A percentile compares a stretch with the other conserved stretches of the same genome.
Evolutionary conservation across 306 rosid species (phyloP).

Genomic region (Rosa rugosa): DNA sequence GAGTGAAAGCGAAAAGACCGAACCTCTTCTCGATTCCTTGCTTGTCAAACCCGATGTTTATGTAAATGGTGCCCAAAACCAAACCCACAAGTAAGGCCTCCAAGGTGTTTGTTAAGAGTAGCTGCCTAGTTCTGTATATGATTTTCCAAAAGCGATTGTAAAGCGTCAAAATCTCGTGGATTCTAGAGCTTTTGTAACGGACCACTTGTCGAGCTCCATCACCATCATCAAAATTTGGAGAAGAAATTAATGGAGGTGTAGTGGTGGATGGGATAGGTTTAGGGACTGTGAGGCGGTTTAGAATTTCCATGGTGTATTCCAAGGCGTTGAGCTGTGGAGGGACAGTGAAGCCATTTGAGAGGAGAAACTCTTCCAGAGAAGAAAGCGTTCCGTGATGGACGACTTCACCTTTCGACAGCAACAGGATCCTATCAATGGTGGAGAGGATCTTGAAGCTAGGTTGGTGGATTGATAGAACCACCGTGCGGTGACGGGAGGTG

Average conservation of each 20-base stretch:
- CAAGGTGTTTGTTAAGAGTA: slow-evolving; percentile 68
- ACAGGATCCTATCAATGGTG: slow-evolving; percentile 55
- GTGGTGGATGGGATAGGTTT: slow-evolving; percentile 17
- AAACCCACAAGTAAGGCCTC: slow-evolving; percentile 88
- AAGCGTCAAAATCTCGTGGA: slow-evolving; percentile 60
- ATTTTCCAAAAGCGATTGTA: slow-evolving; percentile 76
- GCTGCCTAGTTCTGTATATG: slow-evolving; percentile 73
- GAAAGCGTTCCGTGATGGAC: slow-evolving; percentile 74
- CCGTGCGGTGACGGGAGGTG: slow-evolving; percentile 58
- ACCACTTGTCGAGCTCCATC: slow-evolving; percentile 20
- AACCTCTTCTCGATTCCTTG: slow-evolving; percentile 80
- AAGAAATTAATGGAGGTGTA: slow-evolving; percentile 15
- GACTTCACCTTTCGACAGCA: slow-evolving; percentile 65
- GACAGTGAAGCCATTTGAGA: slow-evolving; percentile 59
- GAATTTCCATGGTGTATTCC: slow-evolving; percentile 83
- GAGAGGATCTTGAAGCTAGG: slow-evolving; percentile 87
- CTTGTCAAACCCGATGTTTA: slow-evolving; percentile 71
- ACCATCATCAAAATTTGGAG: slow-evolving; percentile 3
- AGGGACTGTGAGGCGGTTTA: slow-evolving; percentile 44
- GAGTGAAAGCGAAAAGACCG: slow-evolving; percentile 86
- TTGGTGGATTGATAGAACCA: slow-evolving; percentile 82
- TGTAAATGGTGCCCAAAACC: slow-evolving; percentile 86
- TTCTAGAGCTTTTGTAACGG: slow-evolving; percentile 66
- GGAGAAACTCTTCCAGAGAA: slow-evolving; percentile 56
- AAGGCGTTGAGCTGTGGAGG: slow-evolving; percentile 90